Evolutionary conservation across 345 rosid species (phyloP).

Genomic region (Eucalyptus pauciflora): DNA sequence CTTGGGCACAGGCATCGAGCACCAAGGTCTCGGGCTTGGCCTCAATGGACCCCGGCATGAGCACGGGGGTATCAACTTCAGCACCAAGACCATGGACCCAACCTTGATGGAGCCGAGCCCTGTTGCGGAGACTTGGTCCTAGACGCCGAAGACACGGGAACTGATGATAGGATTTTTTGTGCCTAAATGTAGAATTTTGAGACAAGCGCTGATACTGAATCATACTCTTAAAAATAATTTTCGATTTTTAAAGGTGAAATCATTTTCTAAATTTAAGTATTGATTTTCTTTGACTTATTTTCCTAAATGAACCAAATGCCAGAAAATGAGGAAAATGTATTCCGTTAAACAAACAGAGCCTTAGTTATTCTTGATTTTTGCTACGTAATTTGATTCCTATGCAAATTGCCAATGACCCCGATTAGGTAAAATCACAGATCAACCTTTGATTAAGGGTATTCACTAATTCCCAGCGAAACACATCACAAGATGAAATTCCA

Average conservation of each 20-base stretch:
- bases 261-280: no score
- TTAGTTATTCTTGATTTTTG: neutral
- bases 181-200: no score
- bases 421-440: neutral
- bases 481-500: neutral
- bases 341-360: neutral
- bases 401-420: neutral
- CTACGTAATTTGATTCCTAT: neutral
- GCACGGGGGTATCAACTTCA: neutral
- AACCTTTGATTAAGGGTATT: neutral
- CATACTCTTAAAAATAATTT: no score
- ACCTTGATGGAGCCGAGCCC: accelerated
- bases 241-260: neutral
- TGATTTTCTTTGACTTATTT: neutral
- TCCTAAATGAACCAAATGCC: neutral
- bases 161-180: no score
- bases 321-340: no score
- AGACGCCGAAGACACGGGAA: neutral
- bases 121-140: neutral
- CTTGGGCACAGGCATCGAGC: accelerated
- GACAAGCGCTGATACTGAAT: no score
- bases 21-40: accelerated
- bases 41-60: neutral
- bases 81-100: accelerated
- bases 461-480: neutral